phyloP scores from a whole-genome alignment of 1,139 yeast genomes.

The Blastobotrys ciferrii region DNA sequence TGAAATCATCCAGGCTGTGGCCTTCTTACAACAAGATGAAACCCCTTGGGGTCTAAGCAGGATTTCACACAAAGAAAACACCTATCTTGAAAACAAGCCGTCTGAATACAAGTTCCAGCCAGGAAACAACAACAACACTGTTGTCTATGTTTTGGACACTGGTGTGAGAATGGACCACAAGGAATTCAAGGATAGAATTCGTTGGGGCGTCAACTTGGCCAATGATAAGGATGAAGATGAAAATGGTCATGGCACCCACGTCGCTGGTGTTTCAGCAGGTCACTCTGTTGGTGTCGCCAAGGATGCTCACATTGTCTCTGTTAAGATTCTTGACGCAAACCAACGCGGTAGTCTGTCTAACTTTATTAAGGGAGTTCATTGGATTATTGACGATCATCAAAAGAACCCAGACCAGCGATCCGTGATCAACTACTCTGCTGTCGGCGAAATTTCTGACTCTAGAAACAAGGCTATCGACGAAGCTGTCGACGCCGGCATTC shows the following conservation, averaged over 20 bases:
- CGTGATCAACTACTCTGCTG: slow-evolving; percentile 86
- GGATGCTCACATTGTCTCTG: slow-evolving; percentile 44
- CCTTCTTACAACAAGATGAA: slow-evolving; percentile 31
- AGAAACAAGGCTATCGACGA: slow-evolving; percentile 82
- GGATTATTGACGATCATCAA: slow-evolving; percentile 51
- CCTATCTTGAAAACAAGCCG: slow-evolving; percentile 40
- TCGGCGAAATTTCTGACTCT: slow-evolving; percentile 83
- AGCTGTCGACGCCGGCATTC: slow-evolving; percentile 64
- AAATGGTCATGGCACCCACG: slow-evolving; percentile 45
- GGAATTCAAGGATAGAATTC: slow-evolving; percentile 51
- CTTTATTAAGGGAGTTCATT: slow-evolving; percentile 33
- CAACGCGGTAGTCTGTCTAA: slow-evolving; percentile 35
- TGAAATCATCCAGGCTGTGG: slow-evolving; percentile 28
- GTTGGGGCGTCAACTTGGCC: slow-evolving; percentile 35
- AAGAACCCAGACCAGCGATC: slow-evolving; percentile 77
- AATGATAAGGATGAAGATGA: slow-evolving; percentile 38
- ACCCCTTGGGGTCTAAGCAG: slow-evolving; percentile 63
- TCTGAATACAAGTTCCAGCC: slow-evolving; percentile 45
- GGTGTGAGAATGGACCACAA: slow-evolving; percentile 49
- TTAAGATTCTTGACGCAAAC: slow-evolving; percentile 38
- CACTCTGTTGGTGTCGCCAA: slow-evolving; percentile 45
- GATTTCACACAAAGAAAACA: slow-evolving; percentile 43
- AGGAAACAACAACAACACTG: slow-evolving; percentile 52
- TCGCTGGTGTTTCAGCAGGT: slow-evolving; percentile 47
- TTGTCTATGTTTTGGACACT: slow-evolving; percentile 51